Base-by-base conservation (phyloP, 306 rosid species). In the Vicia villosa region DNA sequence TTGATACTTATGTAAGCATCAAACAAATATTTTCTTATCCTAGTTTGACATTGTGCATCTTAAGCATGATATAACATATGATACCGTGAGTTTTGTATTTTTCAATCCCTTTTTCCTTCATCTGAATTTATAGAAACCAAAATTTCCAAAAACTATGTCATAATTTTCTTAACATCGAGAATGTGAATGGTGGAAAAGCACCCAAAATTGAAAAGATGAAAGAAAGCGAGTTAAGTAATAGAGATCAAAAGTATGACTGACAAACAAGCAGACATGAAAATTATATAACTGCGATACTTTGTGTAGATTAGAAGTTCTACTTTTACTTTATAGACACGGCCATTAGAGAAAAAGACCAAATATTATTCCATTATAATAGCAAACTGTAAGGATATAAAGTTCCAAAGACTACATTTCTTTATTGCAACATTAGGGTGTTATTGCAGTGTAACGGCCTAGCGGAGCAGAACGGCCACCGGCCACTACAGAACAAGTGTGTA, bases 141-240 rank as follows among this genome's bases (percentile, higher is more conserved):
- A 32, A 1, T 32, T 32, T 32, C 2, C 37, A 74, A 24, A 57
- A 17, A 43, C 54, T 15, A 5, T 8, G 22, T 15, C 12, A 37
- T 7, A 38, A 41, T 9, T 41, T 38, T 26, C 55, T 60, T 52
- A 55, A n/a, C 65, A 21, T 69, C 65, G 24, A 11, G 36, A 67
- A 68, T 37, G 37, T 2, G 10, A 36, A 49, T 51, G 42, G 61
- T 46, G 28, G 24, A 59, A 59, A 72, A 59, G 7, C 47, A 70
- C 10, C 32, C 37, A 12, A 59, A 43, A 28, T 16, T 6, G 66
- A 12, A 43, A 34, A 26, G 22, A 45, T 13, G 22, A 72, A 32
- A 8, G 40, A 58, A 42, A 15, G 43, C 0, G 41, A 41, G 16
- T 15, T 42, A 11, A 45, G 28, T 5, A 69, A 11, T 28, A 47